Conservation (phyloP, 2,329 filamentous ascomycete genomes). For the Akanthomyces uredinophilus region DNA sequence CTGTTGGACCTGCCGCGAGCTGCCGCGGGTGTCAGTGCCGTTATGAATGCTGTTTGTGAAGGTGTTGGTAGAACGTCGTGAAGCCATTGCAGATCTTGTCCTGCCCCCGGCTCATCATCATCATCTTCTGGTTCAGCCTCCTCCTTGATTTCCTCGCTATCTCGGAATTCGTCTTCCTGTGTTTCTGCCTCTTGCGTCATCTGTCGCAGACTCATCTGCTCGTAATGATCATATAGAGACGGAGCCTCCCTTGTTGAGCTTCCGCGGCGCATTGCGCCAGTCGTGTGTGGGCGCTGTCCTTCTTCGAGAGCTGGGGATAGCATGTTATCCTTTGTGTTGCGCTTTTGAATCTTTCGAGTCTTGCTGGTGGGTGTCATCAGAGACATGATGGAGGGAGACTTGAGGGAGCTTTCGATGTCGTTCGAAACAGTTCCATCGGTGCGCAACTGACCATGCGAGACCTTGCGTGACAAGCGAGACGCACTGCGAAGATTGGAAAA, state of each 20-base stretch:
- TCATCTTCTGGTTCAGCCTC: not conserved
- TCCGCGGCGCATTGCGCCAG: conserved; percentile 21
- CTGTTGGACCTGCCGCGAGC: conserved; percentile 1
- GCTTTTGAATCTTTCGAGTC: conserved; percentile 28
- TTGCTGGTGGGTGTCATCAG: conserved; percentile 26
- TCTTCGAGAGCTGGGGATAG: conserved; percentile 21
- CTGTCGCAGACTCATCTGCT: conserved; percentile 48
- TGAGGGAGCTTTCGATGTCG: conserved; percentile 31
- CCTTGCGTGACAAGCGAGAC: conserved; percentile 25
- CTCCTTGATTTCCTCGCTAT: conserved; percentile 12
- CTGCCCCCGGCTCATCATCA: conserved; percentile 14
- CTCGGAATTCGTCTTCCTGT: conserved; percentile 18
- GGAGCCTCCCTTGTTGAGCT: conserved; percentile 37
- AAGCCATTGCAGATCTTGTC: conserved; percentile 11
- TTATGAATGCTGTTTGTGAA: not conserved
- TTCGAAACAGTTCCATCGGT: conserved; percentile 30
- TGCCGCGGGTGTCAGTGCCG: not conserved
- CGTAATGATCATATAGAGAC: conserved; percentile 54
- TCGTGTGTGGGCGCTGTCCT: conserved; percentile 21
- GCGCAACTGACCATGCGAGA: conserved; percentile 27
- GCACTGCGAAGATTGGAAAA: conserved; percentile 39
- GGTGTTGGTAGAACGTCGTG: conserved; percentile 3
- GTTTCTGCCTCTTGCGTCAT: conserved; percentile 28
- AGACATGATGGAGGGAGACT: conserved; percentile 40
- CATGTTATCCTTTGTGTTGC: conserved; percentile 34